Evolutionary conservation across 352 stramenopile genomes (phyloP).

Genomic region (Thalassiosira livingstoniorum): DNA sequence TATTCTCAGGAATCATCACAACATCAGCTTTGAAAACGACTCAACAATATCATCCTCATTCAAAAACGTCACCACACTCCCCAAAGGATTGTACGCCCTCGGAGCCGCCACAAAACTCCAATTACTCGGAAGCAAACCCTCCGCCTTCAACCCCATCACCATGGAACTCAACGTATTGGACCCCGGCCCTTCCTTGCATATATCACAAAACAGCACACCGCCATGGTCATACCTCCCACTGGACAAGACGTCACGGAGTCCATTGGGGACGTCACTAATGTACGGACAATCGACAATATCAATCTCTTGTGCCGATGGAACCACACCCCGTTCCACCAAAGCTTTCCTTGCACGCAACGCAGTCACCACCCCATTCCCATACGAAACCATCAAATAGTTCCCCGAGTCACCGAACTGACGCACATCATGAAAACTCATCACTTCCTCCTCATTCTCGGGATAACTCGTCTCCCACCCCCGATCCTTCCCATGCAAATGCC

Average conservation of each 20-base stretch:
- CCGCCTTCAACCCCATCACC: slow-evolving; percentile 70
- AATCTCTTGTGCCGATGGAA: slow-evolving; percentile 62
- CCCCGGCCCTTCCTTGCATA: slow-evolving; percentile 85
- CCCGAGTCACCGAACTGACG: slow-evolving; percentile 52
- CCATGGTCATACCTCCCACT: slow-evolving; percentile 51
- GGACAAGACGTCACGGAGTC: slow-evolving; percentile 57
- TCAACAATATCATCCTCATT: slow-evolving; percentile 77
- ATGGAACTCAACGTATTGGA: slow-evolving; percentile 74
- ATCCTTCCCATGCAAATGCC: slow-evolving; percentile 83
- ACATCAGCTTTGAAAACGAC: slow-evolving; percentile 7
- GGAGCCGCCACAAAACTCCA: slow-evolving; percentile 82
- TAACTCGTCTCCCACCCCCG: slow-evolving; percentile 79
- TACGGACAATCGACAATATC: slow-evolving; percentile 86
- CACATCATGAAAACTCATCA: slow-evolving; percentile 75
- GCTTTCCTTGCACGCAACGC: slow-evolving; percentile 66
- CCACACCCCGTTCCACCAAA: slow-evolving; percentile 49
- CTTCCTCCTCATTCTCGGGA: slow-evolving; percentile 56
- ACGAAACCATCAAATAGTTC: slow-evolving; percentile 80
- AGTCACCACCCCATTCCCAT: slow-evolving; percentile 86
- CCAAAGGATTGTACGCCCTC: slow-evolving; percentile 87
- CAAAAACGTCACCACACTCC: slow-evolving; percentile 84
- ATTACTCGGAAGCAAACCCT: slow-evolving; percentile 52
- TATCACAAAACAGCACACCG: slow-evolving; percentile 85
- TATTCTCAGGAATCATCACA: neutral
- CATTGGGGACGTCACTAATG: slow-evolving; percentile 69